Percentiles rank a stretch among this genome's conserved stretches.
Evolutionary conservation across 2,329 filamentous ascomycete species (phyloP).

Genomic region (Nothophoma quercina): DNA sequence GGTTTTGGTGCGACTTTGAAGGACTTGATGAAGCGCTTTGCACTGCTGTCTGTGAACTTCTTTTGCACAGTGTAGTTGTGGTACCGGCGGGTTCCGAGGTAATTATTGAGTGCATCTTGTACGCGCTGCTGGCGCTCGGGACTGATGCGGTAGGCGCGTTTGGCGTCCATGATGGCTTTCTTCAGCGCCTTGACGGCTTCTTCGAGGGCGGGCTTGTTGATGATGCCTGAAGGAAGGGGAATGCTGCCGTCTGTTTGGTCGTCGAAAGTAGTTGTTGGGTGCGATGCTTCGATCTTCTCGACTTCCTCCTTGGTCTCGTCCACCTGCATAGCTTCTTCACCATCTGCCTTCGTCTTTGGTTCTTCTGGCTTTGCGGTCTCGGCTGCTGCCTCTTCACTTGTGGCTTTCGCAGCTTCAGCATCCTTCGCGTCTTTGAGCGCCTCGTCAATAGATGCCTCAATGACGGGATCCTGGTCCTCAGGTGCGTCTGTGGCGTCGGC

Average conservation of each 20-base stretch:
- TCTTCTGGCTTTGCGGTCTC: slow-evolving; percentile 18
- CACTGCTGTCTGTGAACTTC: slow-evolving; percentile 77
- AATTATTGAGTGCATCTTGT: slow-evolving; percentile 76
- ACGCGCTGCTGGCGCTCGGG: slow-evolving; percentile 74
- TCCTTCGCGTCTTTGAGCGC: slow-evolving; percentile 15
- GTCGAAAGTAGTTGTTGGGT: slow-evolving; percentile 36
- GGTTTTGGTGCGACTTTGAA: slow-evolving; percentile 73
- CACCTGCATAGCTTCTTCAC: slow-evolving; percentile 12
- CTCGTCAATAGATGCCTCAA: slow-evolving; percentile 40
- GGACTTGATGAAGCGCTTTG: slow-evolving; percentile 90
- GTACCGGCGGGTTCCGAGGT: slow-evolving; percentile 87
- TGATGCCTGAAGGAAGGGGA: slow-evolving; percentile 33
- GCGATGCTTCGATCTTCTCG: slow-evolving; percentile 34
- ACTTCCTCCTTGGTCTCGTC: slow-evolving; percentile 36
- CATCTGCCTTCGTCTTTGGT: slow-evolving; percentile 11
- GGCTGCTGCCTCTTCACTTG: slow-evolving; percentile 13
- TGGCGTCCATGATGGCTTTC: slow-evolving; percentile 80
- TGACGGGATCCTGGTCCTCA: slow-evolving; percentile 40
- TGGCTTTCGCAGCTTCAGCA: slow-evolving; percentile 11
- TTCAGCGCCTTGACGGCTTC: slow-evolving; percentile 68
- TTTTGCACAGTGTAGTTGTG: slow-evolving; percentile 99
- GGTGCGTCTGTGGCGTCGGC: slow-evolving; percentile 42
- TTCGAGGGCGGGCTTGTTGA: slow-evolving; percentile 48
- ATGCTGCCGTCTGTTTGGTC: slow-evolving; percentile 41
- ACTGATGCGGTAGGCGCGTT: slow-evolving; percentile 84